Percentiles rank a stretch among this genome's conserved stretches.
Evolutionary conservation across 2,329 filamentous ascomycete species (phyloP).

Genomic region (Colletotrichum tropicale): DNA sequence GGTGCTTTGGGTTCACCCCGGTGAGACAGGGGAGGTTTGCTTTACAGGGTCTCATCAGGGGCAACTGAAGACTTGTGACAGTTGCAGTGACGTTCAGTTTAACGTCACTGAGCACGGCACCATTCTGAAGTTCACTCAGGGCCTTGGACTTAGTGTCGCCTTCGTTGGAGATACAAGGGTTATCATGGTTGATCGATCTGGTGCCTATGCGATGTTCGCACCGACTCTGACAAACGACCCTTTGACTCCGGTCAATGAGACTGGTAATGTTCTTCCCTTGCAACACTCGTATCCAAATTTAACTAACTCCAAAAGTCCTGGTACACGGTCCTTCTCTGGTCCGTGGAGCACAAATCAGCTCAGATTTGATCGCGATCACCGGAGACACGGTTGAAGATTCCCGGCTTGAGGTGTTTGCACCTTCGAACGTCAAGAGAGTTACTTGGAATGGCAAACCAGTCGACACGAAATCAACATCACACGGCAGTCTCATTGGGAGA

Average conservation of each 20-base stretch:
- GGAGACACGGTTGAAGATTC: not conserved
- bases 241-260: not conserved
- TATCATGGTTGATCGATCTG: not conserved
- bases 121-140: not conserved
- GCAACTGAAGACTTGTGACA: not conserved
- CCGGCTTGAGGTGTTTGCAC: not conserved
- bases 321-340: not conserved
- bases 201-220: not conserved
- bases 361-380: not conserved
- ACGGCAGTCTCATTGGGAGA: not conserved
- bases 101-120: not conserved
- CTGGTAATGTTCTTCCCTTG: not conserved
- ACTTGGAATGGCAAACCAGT: not conserved
- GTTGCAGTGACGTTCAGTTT: not conserved
- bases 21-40: not conserved
- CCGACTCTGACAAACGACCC: not conserved
- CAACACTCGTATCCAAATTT: fast-evolving
- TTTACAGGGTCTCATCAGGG: not conserved
- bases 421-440: not conserved
- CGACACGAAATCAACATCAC: not conserved
- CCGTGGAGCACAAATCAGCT: not conserved
- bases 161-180: not conserved
- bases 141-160: not conserved
- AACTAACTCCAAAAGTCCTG: not conserved
- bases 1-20: not conserved